These are phyloP conservation scores for Chiua virens DNA, from an alignment of 768 basidiomycete genomes.

Conservation along the genomic window DNA sequence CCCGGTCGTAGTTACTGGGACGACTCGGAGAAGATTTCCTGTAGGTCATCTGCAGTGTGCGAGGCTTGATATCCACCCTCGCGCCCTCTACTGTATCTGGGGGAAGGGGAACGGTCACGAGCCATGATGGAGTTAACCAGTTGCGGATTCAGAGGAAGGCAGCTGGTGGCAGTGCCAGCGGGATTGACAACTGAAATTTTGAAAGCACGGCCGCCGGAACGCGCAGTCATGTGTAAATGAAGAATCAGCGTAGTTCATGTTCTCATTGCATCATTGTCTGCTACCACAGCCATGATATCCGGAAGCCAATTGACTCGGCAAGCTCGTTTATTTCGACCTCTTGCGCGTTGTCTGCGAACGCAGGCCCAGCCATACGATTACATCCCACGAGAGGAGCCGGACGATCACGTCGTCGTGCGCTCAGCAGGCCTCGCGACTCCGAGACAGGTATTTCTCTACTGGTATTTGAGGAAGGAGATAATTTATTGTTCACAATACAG, in stretches of 20 bases:
- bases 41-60: conserved; percentile 32
- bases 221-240: no score
- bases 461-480: neutral
- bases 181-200: no score
- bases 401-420: conserved; percentile 33
- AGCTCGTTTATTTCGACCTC: conserved; percentile 27
- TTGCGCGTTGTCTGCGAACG: conserved; percentile 48
- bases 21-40: conserved; percentile 32
- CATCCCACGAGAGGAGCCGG: conserved; percentile 29
- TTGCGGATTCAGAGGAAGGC: neutral
- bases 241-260: no score
- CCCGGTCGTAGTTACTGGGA: conserved; percentile 33
- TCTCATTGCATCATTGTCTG: neutral
- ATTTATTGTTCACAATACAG: conserved; percentile 38
- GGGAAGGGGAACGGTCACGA: conserved; percentile 50
- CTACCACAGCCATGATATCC: conserved; percentile 19
- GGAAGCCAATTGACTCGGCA: conserved; percentile 24
- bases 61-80: conserved; percentile 35
- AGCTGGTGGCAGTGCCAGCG: neutral
- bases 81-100: conserved; percentile 22
- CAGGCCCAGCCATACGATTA: conserved; percentile 54
- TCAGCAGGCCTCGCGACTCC: conserved; percentile 61
- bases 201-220: no score
- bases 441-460: conserved; percentile 39
- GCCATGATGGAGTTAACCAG: conserved; percentile 38